phyloP scores from a whole-genome alignment of 106 monocot genomes.

The Dendrobium officinale region DNA sequence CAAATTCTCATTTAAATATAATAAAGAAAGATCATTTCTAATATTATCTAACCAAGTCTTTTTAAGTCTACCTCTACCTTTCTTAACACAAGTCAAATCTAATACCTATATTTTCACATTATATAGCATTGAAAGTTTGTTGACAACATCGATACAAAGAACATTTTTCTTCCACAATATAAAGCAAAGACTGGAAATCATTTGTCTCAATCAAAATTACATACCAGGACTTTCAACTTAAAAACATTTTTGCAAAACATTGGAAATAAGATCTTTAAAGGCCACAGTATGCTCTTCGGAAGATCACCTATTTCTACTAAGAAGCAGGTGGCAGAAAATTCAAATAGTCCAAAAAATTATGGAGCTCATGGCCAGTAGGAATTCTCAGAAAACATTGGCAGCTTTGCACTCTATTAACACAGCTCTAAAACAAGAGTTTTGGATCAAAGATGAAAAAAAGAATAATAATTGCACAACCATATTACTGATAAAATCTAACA shows the following conservation, averaged over 20 bases:
- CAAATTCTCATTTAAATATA: too few relatives aligned
- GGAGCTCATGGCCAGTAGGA: background rate
- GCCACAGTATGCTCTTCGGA: too few relatives aligned
- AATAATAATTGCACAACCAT: background rate
- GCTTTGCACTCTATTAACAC: too few relatives aligned
- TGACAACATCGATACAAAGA: background rate
- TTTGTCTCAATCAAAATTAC: background rate
- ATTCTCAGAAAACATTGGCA: background rate
- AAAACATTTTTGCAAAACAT: background rate
- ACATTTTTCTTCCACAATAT: background rate
- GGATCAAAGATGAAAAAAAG: background rate
- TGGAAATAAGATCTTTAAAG: too few relatives aligned
- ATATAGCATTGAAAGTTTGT: background rate
- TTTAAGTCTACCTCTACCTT: too few relatives aligned
- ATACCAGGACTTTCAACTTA: background rate
- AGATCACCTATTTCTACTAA: background rate
- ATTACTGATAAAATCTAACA: too few relatives aligned
- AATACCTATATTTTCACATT: background rate
- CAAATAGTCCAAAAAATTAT: background rate
- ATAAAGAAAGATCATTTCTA: too few relatives aligned
- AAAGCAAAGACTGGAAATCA: background rate
- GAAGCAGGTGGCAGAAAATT: background rate
- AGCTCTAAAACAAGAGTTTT: background rate
- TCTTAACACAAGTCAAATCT: too few relatives aligned
- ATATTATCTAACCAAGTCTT: too few relatives aligned